Evolutionary conservation across 495 filamentous ascomycete genomes (phyloP).

Genomic region (Pseudevernia furfuracea): DNA sequence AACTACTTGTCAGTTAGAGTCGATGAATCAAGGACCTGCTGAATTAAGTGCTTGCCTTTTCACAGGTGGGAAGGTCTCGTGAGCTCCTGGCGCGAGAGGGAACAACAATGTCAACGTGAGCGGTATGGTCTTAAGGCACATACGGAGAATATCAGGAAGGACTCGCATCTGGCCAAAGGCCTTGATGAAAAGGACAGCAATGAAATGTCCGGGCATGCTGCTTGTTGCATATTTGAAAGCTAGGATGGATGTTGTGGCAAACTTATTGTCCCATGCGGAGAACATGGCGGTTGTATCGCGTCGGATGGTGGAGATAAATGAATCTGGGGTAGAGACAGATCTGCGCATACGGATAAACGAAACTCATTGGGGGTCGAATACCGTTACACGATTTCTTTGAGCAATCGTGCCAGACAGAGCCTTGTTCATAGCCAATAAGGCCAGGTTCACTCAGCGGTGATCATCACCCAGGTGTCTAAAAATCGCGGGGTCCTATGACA

Average conservation of each 20-base stretch:
- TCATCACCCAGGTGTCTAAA: not conserved
- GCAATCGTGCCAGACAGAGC: not conserved
- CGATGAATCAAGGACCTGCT: not conserved
- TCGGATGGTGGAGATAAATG: not conserved
- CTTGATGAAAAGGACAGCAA: not conserved
- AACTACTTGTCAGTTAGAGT: not conserved
- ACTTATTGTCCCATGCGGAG: not conserved
- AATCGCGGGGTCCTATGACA: not conserved
- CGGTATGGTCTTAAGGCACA: not conserved
- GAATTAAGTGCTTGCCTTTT: not conserved
- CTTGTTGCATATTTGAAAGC: conserved; percentile 4
- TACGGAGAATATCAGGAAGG: not conserved
- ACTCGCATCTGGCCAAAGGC: not conserved
- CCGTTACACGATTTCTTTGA: not conserved
- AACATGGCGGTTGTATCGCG: not conserved
- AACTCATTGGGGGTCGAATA: not conserved
- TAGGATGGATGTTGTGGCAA: not conserved
- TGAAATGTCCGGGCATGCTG: not conserved
- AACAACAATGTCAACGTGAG: not conserved
- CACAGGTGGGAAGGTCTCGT: not conserved
- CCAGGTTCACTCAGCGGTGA: not conserved
- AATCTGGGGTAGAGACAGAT: not conserved
- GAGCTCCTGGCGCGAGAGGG: not conserved
- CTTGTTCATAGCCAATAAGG: not conserved
- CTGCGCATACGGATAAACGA: not conserved